Base-by-base conservation (phyloP, 2,329 filamentous ascomycete genomes). In the Aureobasidium sp. region DNA sequence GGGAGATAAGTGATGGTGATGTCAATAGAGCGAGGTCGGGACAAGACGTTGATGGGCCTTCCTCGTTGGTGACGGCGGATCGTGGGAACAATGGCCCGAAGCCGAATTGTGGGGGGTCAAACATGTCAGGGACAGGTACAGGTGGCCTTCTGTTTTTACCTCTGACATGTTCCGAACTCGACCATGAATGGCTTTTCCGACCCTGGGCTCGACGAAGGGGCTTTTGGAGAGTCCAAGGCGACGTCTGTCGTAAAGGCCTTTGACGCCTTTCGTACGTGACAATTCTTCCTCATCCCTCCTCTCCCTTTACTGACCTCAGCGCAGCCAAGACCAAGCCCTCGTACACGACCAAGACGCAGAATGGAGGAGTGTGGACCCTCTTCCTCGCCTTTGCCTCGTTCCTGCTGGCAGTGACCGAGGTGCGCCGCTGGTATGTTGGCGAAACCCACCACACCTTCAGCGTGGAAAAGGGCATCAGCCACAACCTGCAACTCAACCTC, bases 261-360 rank as follows among this genome's bases (percentile, higher is more conserved):
- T 76, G 94, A 99, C 79, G 93, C 92, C 67, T 99, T 99, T 75
- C 93, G 91, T 96, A 84, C 72, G 53, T 40, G 27, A 17, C 31
- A n/a, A 4, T 19, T 17, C 22, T 89, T 81, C n/a, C 33, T 47
- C 35, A n/a, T 33, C 60, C 37, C 27, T 29, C 19, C n/a, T 19
- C 19, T 39, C 33, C 24, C 47, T n/a, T 50, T 24, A 44, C n/a
- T 27, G 27, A 48, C 12, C 2, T n/a, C 27, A 5, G 61, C 29
- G 54, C 71, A 96, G 92, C 94, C 67, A 97, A 99, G 81, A 90
- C 93, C 60, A 97, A 97, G 79, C 85, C 92, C 17, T 91, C 93
- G 71, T 99, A 97, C 76, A 87, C 94, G 61, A 87, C 89, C 50
- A 85, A 87, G 66, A 95, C 91, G 35, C 83, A 88, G 40, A 88